Conservation (phyloP, 2,329 filamentous ascomycete species). For the Cryphonectria carpinicola region DNA sequence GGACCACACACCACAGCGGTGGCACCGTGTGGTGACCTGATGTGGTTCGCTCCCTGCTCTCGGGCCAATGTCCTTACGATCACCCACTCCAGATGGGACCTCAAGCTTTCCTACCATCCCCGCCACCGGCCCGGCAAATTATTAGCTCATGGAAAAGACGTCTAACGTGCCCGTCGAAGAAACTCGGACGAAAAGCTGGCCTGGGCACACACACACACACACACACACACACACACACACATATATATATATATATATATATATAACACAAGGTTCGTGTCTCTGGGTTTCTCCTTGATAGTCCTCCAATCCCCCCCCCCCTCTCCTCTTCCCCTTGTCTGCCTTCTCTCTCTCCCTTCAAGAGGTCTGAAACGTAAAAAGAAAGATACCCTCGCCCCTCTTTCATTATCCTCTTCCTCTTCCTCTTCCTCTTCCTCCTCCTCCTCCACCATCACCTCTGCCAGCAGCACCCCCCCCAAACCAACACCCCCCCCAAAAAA, state of each 20-base stretch:
- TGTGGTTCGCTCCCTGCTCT: conserved; percentile 32
- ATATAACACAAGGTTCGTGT: conserved; percentile 23
- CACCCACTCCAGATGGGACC: conserved; percentile 25
- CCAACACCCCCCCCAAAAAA: no score
- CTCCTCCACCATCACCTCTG: no score
- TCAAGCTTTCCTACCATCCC: conserved; percentile 35
- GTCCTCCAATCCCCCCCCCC: not conserved
- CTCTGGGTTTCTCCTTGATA: conserved; percentile 14
- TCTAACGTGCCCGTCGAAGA: conserved; percentile 23
- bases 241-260: no score
- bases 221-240: no score
- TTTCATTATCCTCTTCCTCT: not conserved
- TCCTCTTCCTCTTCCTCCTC: not conserved
- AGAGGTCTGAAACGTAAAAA: not conserved
- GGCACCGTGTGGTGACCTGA: conserved; percentile 30
- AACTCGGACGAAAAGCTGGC: not conserved
- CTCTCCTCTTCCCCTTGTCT: no score
- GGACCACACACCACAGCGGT: conserved; percentile 13
- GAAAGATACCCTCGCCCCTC: not conserved
- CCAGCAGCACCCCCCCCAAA: no score
- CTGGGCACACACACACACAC: no score
- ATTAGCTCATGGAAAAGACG: conserved; percentile 42
- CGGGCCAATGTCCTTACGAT: conserved; percentile 46
- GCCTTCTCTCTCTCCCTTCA: not conserved
- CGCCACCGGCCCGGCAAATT: conserved; percentile 35